These are phyloP conservation scores for Vitis hybrid DNA, from an alignment of 177 flowering plant genomes.

Conservation along the genomic window DNA sequence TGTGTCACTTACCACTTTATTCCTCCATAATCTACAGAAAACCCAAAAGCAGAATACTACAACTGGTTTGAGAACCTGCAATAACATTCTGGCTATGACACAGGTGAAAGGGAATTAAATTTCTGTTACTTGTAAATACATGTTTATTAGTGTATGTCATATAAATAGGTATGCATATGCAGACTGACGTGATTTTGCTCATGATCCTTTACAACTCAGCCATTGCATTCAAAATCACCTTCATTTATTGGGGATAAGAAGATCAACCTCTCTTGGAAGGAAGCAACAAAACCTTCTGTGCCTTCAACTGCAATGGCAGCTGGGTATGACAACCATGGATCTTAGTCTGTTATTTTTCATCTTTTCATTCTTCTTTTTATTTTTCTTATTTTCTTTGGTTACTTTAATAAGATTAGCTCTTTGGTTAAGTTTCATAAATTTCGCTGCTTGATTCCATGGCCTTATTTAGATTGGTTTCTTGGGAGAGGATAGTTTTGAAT, in stretches of 20 bases:
- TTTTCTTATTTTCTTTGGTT: not conserved
- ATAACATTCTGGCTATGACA: slow-evolving; percentile 89
- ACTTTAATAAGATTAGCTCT: not conserved
- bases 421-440: no score
- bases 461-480: no score
- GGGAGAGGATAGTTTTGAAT: no score
- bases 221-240: slow-evolving; percentile 76
- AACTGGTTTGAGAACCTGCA: slow-evolving; percentile 84
- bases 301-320: slow-evolving; percentile 34
- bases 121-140: not conserved
- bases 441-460: no score
- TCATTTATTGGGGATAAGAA: slow-evolving; percentile 82
- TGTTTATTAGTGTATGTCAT: not conserved
- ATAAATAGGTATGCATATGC: not conserved
- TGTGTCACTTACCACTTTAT: slow-evolving; percentile 5
- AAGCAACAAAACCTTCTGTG: slow-evolving; percentile 46
- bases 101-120: slow-evolving; percentile 44
- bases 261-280: slow-evolving; percentile 87
- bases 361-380: not conserved
- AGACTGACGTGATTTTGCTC: not conserved
- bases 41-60: slow-evolving; percentile 73
- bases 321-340: slow-evolving; percentile 44
- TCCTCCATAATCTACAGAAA: slow-evolving; percentile 55
- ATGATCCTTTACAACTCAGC: slow-evolving; percentile 36
- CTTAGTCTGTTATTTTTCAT: not conserved